Conservation (phyloP, 139 green algal species). For the Picochlorum sp. region DNA sequence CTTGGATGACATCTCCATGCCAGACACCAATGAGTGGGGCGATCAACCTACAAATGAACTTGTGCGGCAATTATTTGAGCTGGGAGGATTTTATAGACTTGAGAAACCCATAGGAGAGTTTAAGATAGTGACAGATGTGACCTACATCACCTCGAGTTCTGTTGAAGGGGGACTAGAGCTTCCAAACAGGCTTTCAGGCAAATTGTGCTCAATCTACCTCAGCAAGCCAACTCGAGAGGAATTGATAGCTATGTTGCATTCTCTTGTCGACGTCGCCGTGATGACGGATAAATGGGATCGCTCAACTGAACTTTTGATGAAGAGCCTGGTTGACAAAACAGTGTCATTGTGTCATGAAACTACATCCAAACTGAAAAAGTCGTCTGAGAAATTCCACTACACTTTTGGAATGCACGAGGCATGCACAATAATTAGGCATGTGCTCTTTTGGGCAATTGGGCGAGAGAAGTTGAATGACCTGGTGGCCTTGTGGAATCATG, state of each 20-base stretch:
- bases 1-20: constrained; percentile 91
- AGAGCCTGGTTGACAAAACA: neutral
- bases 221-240: constrained; percentile 60
- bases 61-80: constrained; percentile 88
- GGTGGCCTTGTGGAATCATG: neutral
- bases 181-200: constrained; percentile 69
- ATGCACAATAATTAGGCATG: no score
- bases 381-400: no score
- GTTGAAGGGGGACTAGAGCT: constrained; percentile 90
- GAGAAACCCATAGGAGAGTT: constrained; percentile 95
- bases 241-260: constrained; percentile 56
- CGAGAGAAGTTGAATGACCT: no score
- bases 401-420: no score
- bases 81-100: constrained; percentile 84
- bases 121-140: constrained; percentile 80
- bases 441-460: no score
- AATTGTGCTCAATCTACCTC: constrained; percentile 69
- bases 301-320: neutral
- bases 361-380: no score
- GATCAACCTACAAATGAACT: constrained; percentile 97
- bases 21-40: constrained; percentile 87
- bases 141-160: constrained; percentile 74
- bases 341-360: neutral
- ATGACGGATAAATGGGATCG: neutral
- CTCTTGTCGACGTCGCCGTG: no score